Base-by-base conservation (phyloP, 2,329 filamentous ascomycete species). In the Cylindrodendrum hubeiense region DNA sequence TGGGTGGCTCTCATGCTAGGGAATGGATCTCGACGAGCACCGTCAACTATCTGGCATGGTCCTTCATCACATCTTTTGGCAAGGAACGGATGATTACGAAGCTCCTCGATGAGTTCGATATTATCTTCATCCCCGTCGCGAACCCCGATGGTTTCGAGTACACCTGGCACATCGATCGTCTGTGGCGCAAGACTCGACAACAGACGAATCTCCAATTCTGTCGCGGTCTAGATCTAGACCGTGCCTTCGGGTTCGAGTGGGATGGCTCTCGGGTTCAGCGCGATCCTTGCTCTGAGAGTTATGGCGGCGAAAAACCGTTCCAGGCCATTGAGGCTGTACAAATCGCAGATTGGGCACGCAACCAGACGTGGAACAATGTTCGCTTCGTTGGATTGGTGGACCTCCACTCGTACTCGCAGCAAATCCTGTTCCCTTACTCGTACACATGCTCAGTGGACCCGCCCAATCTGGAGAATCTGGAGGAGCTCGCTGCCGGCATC, bases 1-100 rank as follows among this genome's bases (percentile, higher is more conserved):
- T 90, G 4, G 96, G 94, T 58, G 95, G 95, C 52, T 86, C 93
- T n/a, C 96, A 98, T 79, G 95, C 95, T 3, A 89, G 96, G 39
- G 96, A 99, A 83, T 99, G 96, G 96, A 97, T 99, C 70, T 93
- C 94, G 50, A 94, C 92, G 1, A 96, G 91, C 74, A 97, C 94
- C 0, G 93, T 97, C 56, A 97, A 92, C 74, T 98, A 97, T 74
- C 83, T 97, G 30, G 94, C 95, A 10, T 97, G 96, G 88, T 93
- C 89, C 17, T 86, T 98, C 51, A 93, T 97, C 73, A 95, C 92
- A 1, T 88, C 90, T 5, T 97, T 95, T 78, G 93, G 92, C 65
- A 93, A 93, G 69, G 84, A 87, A 80, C 86, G 75, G 67, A 86
- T 82, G 79, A 90, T 97, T 58, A 95, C 92, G 21, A 91, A 90